Base-by-base conservation (phyloP, 2,329 filamentous ascomycete genomes). In the Tricladium varicosporioides region DNA sequence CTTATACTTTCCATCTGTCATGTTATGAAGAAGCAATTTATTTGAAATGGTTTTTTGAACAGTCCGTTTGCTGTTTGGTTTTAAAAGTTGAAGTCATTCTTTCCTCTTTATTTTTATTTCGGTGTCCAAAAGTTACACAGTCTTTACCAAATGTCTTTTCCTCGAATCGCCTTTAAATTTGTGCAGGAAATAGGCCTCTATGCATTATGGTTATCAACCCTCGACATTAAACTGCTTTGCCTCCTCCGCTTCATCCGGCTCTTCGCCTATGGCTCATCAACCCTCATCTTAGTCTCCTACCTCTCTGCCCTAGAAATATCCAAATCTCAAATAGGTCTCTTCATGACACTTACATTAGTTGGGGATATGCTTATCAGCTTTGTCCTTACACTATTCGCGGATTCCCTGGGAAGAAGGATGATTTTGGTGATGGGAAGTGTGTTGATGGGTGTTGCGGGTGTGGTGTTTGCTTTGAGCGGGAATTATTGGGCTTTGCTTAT, bases 331-430 rank as follows among this genome's bases (percentile, higher is more conserved):
- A 81, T 83, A 58, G 85, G 84, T 2, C 70, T 86, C 1, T 87
- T 87, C 71, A 87, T 87, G 84, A 86, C 83, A 0, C 67, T 86
- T 60, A 88, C 85, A 0, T 71, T 87, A 14, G 72, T 76, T 13
- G 85, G 84, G 22, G 85, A 87, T 68, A 77, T 81, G 3, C 65
- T 75, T 44, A 80, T 87, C 59, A 85, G 83, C 64, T 79, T 86
- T 56, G 40, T 82, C 18, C 74, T 87, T 48, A 84, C 84, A 0
- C 65, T 83, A 5, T 74, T 85, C 59, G 82, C 84, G 22, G 85
- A 87, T 70, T 73, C 72, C 0, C 64, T 84, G 51, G 84, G 84
- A 2, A 76, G 84, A 22, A 76, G 77, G 51, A 73, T 72, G 5
- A 76, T 83, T n/a, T 73, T 87, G 3, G 73, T 77, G 0, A 62